Evolutionary conservation across 2,329 filamentous ascomycete genomes (phyloP), one percentile per base, ranked within the genome.

Genomic region (Arthroderma sp.): DNA sequence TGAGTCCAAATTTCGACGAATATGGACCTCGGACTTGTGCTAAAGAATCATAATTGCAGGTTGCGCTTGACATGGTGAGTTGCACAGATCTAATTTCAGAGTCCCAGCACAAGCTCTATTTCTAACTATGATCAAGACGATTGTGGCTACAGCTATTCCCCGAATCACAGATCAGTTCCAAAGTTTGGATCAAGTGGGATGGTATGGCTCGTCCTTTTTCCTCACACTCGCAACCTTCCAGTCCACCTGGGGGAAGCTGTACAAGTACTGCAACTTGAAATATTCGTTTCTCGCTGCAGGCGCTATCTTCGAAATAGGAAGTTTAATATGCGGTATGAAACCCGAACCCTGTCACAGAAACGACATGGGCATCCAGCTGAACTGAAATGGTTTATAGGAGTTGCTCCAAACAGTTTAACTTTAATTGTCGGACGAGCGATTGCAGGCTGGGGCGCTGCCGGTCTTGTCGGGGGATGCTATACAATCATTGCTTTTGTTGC

Each of bases 351-450:
- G 15, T 22, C 15, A 22, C 15, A 22, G 15, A 22, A 22, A 22
- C 15, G 15, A 22, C 15, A 22, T 22, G 15, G 15, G 15, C 15
- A 22, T 22, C 15, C 15, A 22, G 15, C 15, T 22, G 15, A 22
- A 22, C 15, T 22, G 15, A 22, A 22, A 22, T 22, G 15, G 15
- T 22, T 22, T 22, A 22, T 22, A 22, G 15, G 15, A 22, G 55
- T 58, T 8, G 60, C 65, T 4, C 61, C 61, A 1, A 62, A 48
- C 30, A 67, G 64, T 2, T 52, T 59, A 2, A 57, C 57, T 0
- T 50, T 68, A 40, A 67, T 68, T 39, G 53, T 65, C 22, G 65
- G 65, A 1, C 61, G 64, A 39, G 64, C 64, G 5, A 54, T 68
- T 44, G 63, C 64, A 4, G 65, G 65, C 7, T 43, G 66, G 1